These are phyloP conservation scores for Pleurotus giganteus DNA, from an alignment of 768 basidiomycete species.

Conservation along the genomic window DNA sequence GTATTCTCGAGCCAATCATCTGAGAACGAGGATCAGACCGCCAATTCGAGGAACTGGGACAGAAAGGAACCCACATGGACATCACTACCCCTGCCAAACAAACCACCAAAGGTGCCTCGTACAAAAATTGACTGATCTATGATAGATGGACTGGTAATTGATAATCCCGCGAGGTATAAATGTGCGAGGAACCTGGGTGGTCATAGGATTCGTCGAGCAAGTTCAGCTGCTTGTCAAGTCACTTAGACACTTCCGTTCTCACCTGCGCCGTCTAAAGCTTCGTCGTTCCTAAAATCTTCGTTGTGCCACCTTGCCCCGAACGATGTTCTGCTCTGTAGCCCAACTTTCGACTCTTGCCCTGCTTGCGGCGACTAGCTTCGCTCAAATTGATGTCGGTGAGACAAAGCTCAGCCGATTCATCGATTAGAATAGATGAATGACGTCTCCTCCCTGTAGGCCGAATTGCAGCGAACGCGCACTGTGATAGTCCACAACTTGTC, in stretches of 20 bases:
- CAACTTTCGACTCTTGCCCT: not conserved
- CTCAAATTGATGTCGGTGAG: not conserved
- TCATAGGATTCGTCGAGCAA: not conserved
- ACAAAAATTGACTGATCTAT: not conserved
- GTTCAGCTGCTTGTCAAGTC: not conserved
- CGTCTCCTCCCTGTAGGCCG: not conserved
- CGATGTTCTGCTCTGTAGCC: not conserved
- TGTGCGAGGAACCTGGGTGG: not conserved
- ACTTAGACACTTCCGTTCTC: not conserved
- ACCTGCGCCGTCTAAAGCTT: not conserved
- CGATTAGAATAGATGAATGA: not conserved
- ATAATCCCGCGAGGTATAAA: not conserved
- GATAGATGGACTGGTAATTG: not conserved
- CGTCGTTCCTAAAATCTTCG: not conserved
- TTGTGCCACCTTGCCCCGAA: not conserved
- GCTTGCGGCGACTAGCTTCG: not conserved
- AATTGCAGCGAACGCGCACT: not conserved
- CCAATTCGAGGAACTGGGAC: not conserved
- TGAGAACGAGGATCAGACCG: not conserved
- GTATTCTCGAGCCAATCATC: not conserved
- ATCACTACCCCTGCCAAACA: not conserved
- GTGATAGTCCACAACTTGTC: not conserved
- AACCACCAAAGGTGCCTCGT: too few relatives aligned
- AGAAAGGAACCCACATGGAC: not conserved
- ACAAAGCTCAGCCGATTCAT: not conserved